Evolutionary conservation across 179 eudicot genomes (phyloP).

Genomic region (Carnegiea gigantea): DNA sequence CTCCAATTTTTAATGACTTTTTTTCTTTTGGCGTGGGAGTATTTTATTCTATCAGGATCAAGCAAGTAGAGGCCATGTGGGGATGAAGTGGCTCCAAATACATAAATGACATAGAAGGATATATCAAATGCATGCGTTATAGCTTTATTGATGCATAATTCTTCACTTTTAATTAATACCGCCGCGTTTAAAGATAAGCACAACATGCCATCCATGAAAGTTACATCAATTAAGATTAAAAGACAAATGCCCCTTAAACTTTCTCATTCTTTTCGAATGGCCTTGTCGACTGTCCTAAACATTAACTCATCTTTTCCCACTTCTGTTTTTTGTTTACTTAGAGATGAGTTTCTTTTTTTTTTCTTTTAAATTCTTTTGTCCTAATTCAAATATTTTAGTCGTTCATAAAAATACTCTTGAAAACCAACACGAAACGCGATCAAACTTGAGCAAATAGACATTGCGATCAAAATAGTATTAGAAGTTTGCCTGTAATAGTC

Average conservation of each 20-base stretch:
- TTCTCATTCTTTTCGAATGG: background rate
- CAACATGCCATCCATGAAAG: slow-evolving; percentile 14
- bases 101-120: slow-evolving; percentile 4
- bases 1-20: background rate
- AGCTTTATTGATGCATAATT: slow-evolving; percentile 10
- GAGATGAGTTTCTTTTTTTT: no score
- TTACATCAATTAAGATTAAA: background rate
- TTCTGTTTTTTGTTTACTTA: no score
- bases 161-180: slow-evolving; percentile 5
- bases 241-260: background rate
- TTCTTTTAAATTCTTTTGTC: background rate
- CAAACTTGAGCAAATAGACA: no score
- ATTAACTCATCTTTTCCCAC: no score
- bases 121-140: background rate
- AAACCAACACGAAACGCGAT: no score
- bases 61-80: slow-evolving; percentile 35
- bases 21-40: background rate
- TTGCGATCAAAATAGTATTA: no score
- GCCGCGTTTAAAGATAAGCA: slow-evolving; percentile 12
- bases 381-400: no score
- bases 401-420: no score
- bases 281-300: no score
- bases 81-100: slow-evolving; percentile 25
- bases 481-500: no score
- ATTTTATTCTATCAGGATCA: slow-evolving; percentile 11